These are phyloP conservation scores for Leishmania amazonensis DNA, from an alignment of 208 protist species.

Conservation along the genomic window DNA sequence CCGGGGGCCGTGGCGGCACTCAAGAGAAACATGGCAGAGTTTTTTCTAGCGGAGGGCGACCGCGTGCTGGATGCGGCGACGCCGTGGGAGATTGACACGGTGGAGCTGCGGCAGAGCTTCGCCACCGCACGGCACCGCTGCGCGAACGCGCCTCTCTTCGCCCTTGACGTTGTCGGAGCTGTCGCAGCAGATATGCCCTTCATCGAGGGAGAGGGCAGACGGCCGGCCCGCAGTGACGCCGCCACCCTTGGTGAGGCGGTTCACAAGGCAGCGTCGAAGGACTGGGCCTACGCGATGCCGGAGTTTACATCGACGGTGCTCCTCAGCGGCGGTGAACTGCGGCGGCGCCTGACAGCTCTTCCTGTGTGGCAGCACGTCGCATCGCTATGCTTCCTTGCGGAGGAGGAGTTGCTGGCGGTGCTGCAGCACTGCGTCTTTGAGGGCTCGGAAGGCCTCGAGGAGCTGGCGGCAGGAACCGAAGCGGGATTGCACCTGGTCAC, in stretches of 20 bases:
- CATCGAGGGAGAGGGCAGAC: slow-evolving; percentile 50
- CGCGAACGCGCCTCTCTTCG: not conserved
- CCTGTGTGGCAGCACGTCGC: slow-evolving; percentile 17
- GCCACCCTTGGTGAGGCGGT: slow-evolving; percentile 51
- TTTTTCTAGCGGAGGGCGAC: slow-evolving; percentile 42
- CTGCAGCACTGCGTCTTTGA: slow-evolving; percentile 28
- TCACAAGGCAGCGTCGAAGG: slow-evolving; percentile 26
- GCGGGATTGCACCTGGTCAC: slow-evolving; percentile 28
- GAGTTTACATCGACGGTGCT: slow-evolving; percentile 54
- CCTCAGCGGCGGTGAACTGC: slow-evolving; percentile 17
- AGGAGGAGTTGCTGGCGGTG: slow-evolving; percentile 22
- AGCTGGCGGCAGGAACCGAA: not conserved
- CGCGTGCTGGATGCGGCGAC: slow-evolving; percentile 33
- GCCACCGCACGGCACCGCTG: not conserved
- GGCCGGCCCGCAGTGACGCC: slow-evolving; percentile 25
- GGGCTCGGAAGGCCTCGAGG: slow-evolving; percentile 6
- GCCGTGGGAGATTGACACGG: slow-evolving; percentile 39
- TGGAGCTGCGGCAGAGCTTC: not conserved
- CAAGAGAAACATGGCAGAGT: slow-evolving; percentile 32
- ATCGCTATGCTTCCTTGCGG: slow-evolving; percentile 11
- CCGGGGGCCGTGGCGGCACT: slow-evolving; percentile 21
- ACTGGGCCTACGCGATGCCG: slow-evolving; percentile 74
- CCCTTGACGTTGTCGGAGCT: slow-evolving; percentile 11
- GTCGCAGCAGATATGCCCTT: slow-evolving; percentile 40
- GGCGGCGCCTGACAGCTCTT: slow-evolving; percentile 1